Base-by-base conservation (phyloP, 164 flowering plant genomes). In the Umbilicus rupestris region DNA sequence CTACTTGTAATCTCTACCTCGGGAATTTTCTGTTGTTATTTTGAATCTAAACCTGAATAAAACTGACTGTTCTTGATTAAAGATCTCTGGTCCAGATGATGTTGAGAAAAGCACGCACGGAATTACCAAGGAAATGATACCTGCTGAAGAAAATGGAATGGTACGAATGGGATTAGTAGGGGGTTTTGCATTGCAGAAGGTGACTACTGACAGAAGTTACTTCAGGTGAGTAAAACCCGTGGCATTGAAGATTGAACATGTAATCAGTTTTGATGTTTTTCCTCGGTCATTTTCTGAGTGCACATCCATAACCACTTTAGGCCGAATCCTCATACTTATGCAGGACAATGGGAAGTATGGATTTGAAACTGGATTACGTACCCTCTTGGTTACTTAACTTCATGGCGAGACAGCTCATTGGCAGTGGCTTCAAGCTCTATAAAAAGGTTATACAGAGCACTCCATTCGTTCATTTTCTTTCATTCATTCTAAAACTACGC, bases 331-430 rank as follows among this genome's bases (percentile, higher is more conserved):
- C 31, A 26, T 26, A n/a, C 22, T 30, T 39, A 73, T 82, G 78
- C 79, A 89, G 98, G 86, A 90, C 95, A 62, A 89, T 94, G 63
- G 84, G 83, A 37, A 89, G 74, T 73, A 74, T 94, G 86, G 98
- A 94, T 73, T 62, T 89, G 29, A 94, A 94, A 77, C 59, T 94
- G 65, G 97, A 94, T 45, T 86, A 89, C 72, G 83, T 87, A 31
- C 97, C 98, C 50, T 90, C 98, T 10, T 68, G 92, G 58, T 79
- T 90, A 55, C 84, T 94, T 73, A 94, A 94, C 73, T 90, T 90
- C 46, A 72, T 94, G 39, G 76, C 98, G 31, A 89, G 98, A 79
- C 97, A 90, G 78, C 86, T 94, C 70, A 69, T 89, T 58, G 98
- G 92, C 59, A 87, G 77, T 71, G 97, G 96, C 64, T 94, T 89